Evolutionary conservation across 208 protist species (phyloP), one percentile per base, ranked within the genome.

Genomic region (Acanthamoeba triangularis): DNA sequence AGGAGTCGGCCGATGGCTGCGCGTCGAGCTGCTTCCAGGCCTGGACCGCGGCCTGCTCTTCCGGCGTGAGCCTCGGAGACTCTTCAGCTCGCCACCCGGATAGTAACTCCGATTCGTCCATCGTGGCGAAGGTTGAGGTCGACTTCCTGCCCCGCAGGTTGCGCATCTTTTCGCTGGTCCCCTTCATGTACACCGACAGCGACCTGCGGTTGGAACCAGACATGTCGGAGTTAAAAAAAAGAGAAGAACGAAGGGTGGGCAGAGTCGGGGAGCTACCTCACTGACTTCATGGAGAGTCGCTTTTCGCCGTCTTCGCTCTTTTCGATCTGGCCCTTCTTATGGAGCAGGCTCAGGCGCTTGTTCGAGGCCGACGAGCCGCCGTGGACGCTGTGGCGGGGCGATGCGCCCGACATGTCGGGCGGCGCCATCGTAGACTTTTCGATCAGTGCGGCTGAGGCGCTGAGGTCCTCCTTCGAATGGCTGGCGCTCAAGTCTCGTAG

Each of bases 131-230:
- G 10, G 49, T n/a, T 14, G 41, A 30, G 8, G 54, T 59, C 54
- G 80, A 88, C n/a, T 88, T 88, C 10, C 80, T 8, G 13, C n/a
- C 30, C 10, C 80, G 80, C n/a, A 88, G 44, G 14, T 20, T 13
- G n/a, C 80, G 80, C 41, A 88, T 65, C 78, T 85, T 85, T 41
- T 56, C 78, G 49, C 80, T 88, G 18, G 80, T 59, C 0, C 35
- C 80, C 30, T 88, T 88, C 80, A 88, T 63, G 23, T 88, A 88
- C 8, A 63, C 33, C 80, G 80, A 88, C 2, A 88, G 52, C 80
- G 80, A 88, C 8, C 78, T 85, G 74, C 5, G n/a, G 0, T 52
- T 56, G 52, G 13, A 23, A 0, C 2, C n/a, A n/a, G n/a, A 56
- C 16, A 2, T 14, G 18, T 59, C 54, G 54, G 54, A 59, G 54